phyloP scores from a whole-genome alignment of 1,284 basidiomycete genomes.

The Naganishia sp. region DNA sequence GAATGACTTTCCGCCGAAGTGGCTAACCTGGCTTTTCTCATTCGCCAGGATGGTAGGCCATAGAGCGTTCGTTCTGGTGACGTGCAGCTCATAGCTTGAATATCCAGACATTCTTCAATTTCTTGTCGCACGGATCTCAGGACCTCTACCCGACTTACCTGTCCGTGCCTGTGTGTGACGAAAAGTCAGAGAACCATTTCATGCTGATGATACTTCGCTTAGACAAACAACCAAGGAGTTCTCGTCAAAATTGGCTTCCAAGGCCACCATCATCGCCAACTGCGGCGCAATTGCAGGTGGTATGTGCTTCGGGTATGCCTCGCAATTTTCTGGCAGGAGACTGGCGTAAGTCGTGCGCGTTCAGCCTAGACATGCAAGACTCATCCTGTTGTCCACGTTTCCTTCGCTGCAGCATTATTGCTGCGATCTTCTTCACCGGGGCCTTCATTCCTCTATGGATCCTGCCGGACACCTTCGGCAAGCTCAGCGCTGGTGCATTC shows the following conservation, averaged over 20 bases:
- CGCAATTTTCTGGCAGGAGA: conserved; percentile 84
- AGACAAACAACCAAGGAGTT: conserved; percentile 50
- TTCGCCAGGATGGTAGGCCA: too few relatives aligned
- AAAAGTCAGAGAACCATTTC: too few relatives aligned
- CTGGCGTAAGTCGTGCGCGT: conserved; percentile 53
- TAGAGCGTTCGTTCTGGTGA: too few relatives aligned
- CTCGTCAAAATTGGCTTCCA: conserved; percentile 63
- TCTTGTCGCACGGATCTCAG: conserved; percentile 84
- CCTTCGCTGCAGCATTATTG: conserved; percentile 34
- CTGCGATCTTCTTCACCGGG: conserved; percentile 60
- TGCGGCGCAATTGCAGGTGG: conserved; percentile 77
- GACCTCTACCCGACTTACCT: conserved; percentile 70
- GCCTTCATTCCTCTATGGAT: conserved; percentile 71
- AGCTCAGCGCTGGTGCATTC: conserved; percentile 36
- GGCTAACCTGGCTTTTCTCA: too few relatives aligned
- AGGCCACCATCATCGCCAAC: conserved; percentile 83
- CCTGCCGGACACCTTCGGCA: conserved; percentile 60
- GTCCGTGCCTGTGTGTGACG: conserved; percentile 55
- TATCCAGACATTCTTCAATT: conserved; percentile 73
- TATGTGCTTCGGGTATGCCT: conserved; percentile 70
- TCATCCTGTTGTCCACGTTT: conserved; percentile 1
- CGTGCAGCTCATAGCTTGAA: not conserved
- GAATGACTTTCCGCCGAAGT: conserved; percentile 48
- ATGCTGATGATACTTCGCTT: conserved; percentile 31
- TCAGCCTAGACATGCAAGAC: conserved; percentile 37